These are phyloP conservation scores for Auricularia sp. DNA, from an alignment of 768 basidiomycete species.

Conservation along the genomic window DNA sequence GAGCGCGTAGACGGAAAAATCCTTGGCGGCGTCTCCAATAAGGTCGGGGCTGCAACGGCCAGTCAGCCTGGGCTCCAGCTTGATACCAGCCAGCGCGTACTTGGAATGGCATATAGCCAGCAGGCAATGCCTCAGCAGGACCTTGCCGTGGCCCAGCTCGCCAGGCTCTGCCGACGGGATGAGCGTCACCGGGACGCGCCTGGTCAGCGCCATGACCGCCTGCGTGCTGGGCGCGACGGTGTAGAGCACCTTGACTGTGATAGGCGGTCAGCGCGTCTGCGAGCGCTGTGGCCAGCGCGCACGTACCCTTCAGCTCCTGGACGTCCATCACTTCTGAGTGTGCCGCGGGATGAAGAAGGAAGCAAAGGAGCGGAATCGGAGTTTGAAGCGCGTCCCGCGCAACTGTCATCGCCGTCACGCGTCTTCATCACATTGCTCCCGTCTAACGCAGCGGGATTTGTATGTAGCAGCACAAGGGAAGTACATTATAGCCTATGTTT, in stretches of 20 bases:
- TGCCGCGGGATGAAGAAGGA: no score
- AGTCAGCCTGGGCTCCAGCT: not conserved
- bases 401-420: no score
- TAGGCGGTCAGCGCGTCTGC: no score
- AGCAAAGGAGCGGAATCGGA: no score
- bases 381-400: no score
- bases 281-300: no score
- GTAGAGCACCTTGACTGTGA: not conserved
- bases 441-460: no score
- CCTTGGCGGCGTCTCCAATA: conserved; percentile 46
- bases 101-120: conserved; percentile 52
- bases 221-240: not conserved
- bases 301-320: no score
- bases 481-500: no score
- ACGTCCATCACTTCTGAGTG: no score
- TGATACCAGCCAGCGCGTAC: conserved; percentile 13
- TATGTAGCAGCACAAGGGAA: no score
- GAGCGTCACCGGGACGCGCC: not conserved
- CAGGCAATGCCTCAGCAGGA: conserved; percentile 56
- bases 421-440: no score
- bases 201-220: not conserved
- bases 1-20: conserved; percentile 57
- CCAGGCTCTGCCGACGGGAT: not conserved
- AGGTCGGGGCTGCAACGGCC: conserved; percentile 52
- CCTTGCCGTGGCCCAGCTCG: conserved; percentile 31